Percentiles rank a stretch among this genome's conserved stretches.
These are phyloP conservation scores for Paratinospora sagittata DNA, from an alignment of 164 flowering plant species.

Conservation along the genomic window DNA sequence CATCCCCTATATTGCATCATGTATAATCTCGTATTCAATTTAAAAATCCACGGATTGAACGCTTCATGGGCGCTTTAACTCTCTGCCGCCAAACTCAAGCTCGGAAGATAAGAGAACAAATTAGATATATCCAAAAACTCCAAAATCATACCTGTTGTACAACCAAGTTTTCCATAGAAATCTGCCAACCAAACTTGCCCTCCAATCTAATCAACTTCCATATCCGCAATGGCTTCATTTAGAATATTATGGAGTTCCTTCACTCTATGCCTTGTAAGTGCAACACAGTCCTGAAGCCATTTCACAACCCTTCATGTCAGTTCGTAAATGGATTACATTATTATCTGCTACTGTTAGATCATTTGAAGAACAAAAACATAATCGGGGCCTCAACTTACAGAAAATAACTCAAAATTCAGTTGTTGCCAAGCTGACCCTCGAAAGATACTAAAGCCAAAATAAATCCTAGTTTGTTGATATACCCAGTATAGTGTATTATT, in stretches of 20 bases:
- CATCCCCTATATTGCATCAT: background rate
- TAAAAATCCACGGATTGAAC: background rate
- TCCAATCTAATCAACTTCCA: conserved; percentile 58
- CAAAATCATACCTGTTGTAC: background rate
- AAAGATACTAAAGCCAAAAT: background rate
- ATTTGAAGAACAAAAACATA: background rate
- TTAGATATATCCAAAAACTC: background rate
- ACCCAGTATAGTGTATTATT: no score
- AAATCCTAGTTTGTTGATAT: background rate
- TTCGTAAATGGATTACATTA: background rate
- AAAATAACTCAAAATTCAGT: background rate
- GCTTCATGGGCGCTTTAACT: no score
- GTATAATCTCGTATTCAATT: background rate
- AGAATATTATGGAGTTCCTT: conserved; percentile 56
- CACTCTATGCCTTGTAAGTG: conserved; percentile 59
- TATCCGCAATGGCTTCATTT: conserved; percentile 53
- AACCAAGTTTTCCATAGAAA: background rate
- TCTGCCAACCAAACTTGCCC: background rate
- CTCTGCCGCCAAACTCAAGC: background rate
- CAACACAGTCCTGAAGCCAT: conserved; percentile 61
- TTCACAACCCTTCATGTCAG: background rate
- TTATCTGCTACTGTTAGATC: background rate
- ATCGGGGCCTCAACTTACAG: background rate
- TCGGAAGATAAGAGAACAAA: background rate
- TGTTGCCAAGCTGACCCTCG: background rate